Evolutionary conservation across 257 asterid species (phyloP).

Genomic region (Rhazya stricta): DNA sequence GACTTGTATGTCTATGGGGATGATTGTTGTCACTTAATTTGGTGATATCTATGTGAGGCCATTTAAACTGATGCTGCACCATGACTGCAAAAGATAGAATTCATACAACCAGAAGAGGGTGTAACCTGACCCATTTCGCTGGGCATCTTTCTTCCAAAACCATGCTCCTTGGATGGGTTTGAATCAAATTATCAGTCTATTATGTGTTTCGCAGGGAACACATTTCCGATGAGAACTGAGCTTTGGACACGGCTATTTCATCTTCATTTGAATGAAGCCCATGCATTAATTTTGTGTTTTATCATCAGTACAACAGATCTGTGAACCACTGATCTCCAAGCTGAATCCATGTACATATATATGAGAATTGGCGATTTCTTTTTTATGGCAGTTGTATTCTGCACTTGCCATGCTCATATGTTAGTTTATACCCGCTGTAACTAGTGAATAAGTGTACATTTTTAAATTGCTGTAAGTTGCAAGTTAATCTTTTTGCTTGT

Average conservation of each 20-base stretch:
- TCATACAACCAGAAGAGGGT: neutral
- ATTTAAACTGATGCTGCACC: neutral
- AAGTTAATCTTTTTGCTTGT: neutral
- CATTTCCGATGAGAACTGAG: neutral
- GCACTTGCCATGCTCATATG: neutral
- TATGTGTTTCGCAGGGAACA: neutral
- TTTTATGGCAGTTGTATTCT: neutral
- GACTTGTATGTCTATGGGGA: neutral
- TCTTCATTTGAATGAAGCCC: neutral
- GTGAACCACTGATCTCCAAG: neutral
- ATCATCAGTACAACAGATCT: neutral
- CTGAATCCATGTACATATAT: neutral
- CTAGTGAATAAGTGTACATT: neutral
- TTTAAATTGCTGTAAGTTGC: neutral
- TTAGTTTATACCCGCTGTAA: neutral
- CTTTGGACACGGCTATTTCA: neutral
- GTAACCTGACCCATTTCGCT: neutral
- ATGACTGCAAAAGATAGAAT: neutral
- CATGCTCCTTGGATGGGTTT: neutral
- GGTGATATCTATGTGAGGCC: neutral
- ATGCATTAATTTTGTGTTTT: neutral
- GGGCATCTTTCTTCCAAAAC: neutral
- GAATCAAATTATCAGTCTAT: conserved; percentile 4
- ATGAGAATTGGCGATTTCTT: neutral
- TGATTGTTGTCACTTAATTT: neutral